Conservation (phyloP, 768 basidiomycete species). For the Russula olivacea region DNA sequence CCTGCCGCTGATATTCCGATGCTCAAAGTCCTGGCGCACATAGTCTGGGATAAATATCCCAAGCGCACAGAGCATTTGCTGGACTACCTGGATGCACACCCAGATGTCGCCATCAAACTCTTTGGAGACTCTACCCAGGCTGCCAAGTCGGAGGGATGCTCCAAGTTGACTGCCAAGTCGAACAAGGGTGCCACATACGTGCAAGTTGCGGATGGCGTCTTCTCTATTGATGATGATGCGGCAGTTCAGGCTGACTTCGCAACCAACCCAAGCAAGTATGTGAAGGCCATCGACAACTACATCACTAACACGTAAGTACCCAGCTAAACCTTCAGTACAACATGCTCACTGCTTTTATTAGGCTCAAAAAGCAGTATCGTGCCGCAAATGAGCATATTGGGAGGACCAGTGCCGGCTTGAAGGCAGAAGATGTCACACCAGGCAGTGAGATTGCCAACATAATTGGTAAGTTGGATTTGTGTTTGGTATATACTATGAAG, state of each 20-base stretch:
- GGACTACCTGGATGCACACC: background rate
- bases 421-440: background rate
- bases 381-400: background rate
- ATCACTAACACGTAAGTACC: background rate
- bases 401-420: background rate
- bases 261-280: background rate
- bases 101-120: background rate
- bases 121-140: background rate
- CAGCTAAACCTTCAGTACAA: background rate
- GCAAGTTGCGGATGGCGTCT: background rate
- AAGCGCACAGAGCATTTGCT: background rate
- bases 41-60: background rate
- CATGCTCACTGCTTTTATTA: background rate
- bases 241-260: background rate
- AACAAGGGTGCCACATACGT: background rate
- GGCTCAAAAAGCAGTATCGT: background rate
- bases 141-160: background rate
- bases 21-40: background rate
- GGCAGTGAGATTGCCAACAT: background rate
- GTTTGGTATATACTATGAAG: no score
- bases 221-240: background rate
- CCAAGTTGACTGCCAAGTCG: background rate
- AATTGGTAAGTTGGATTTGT: no score
- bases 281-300: background rate
- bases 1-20: no score